Base-by-base conservation (phyloP, 2,329 filamentous ascomycete species). In the Xylariaceae sp. region DNA sequence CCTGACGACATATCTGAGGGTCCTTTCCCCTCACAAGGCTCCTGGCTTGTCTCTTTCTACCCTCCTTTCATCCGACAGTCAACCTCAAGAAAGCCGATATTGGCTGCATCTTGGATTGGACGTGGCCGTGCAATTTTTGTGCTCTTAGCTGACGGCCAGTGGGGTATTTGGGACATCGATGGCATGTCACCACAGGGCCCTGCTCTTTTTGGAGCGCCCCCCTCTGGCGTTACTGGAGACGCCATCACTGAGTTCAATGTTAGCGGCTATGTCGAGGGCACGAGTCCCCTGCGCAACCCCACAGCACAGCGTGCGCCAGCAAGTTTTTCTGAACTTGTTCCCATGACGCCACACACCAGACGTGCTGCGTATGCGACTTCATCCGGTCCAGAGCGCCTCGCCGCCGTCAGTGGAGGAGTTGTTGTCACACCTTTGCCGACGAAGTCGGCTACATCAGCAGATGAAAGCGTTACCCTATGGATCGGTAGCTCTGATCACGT, bases 161-260 rank as follows among this genome's bases (percentile, higher is more conserved):
- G 85, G 85, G 85, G 83, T 11, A 81, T 88, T 39, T 88, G 85
- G 85, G 85, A 88, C 65, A 77, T 88, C 50, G 82, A 87, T 62
- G 82, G 83, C 6, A 77, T 77, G 35, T 80, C 80, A 45, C 81
- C 82, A 1, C 70, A 77, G 42, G 71, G 77, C 52, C 70, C 77
- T 59, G 70, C 76, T 0, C 70, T 84, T 3, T 77, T 83, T 23
- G 79, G 75, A 47, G 82, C 79, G 64, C 73, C 81, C 37, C 77
- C 77, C 58, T 73, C 78, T 53, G 82, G 82, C 4, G 76, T 85
- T 39, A 77, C 77, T 15, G 84, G 84, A 42, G 82, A 83, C 2
- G 82, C 83, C 1, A 72, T 84, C 60, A 85, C 85, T 13, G 71
- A 77, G 6, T 88, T 87, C 65, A 82, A 78, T 59, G 76, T 80